Evolutionary conservation across 2,329 filamentous ascomycete genomes (phyloP).

Genomic region (Botryosphaeria dothidea): DNA sequence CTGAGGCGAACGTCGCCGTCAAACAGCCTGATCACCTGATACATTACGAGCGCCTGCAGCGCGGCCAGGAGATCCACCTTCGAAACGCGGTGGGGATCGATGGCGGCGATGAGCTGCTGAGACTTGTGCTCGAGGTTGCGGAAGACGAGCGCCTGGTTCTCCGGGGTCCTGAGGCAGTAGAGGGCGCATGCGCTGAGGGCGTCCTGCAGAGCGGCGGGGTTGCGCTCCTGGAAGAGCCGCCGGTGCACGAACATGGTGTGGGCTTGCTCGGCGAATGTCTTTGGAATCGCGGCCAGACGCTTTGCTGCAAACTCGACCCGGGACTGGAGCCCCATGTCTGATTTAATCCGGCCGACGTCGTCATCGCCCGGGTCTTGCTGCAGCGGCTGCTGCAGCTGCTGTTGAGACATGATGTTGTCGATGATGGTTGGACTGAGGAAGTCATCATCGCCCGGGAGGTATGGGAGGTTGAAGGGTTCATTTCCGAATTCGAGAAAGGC

Average conservation of each 20-base stretch:
- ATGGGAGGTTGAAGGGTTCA: constrained; percentile 22
- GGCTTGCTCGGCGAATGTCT: constrained; percentile 22
- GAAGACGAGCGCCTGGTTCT: constrained; percentile 22
- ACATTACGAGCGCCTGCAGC: constrained; percentile 29
- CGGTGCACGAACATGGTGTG: constrained; percentile 25
- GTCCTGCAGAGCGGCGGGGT: constrained; percentile 21
- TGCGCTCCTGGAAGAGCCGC: constrained; percentile 19
- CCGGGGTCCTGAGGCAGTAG: constrained; percentile 20
- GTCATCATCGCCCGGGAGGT: background rate
- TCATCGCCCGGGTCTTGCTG: too few relatives aligned
- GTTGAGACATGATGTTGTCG: constrained; percentile 1
- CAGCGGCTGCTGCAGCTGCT: background rate
- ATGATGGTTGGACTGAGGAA: background rate
- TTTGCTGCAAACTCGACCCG: constrained; percentile 20
- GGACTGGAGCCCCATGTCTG: constrained; percentile 9
- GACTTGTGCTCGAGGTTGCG: constrained; percentile 21
- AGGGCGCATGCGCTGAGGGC: constrained; percentile 24
- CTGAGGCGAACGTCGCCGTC: constrained; percentile 28
- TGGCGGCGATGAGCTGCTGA: constrained; percentile 20
- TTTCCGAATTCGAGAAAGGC: constrained; percentile 21
- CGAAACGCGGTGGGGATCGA: constrained; percentile 10
- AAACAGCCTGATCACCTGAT: constrained; percentile 32
- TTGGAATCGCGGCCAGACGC: constrained; percentile 17
- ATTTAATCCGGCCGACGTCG: background rate
- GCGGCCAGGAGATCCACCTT: constrained; percentile 22